These are phyloP conservation scores for Ploettnerulaceae sp. DNA, from an alignment of 2,329 filamentous ascomycete species.

Conservation along the genomic window DNA sequence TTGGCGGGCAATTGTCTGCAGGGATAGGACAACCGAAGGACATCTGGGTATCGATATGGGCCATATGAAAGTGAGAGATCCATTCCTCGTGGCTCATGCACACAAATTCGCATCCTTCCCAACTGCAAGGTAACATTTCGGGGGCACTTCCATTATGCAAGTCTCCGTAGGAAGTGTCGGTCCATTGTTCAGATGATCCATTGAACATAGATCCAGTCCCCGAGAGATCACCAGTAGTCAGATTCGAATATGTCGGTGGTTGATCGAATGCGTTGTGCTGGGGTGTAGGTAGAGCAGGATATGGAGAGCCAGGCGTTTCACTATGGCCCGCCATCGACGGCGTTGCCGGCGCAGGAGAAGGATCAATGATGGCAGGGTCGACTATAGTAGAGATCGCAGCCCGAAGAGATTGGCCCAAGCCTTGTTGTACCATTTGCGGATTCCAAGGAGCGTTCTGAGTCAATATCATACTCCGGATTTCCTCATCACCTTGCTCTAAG, in stretches of 20 bases:
- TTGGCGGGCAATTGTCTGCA: slow-evolving; percentile 21
- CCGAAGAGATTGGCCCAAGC: neutral
- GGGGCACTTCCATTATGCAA: slow-evolving; percentile 1
- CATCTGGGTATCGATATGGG: slow-evolving; percentile 32
- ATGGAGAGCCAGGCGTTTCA: slow-evolving; percentile 16
- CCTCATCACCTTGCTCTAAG: slow-evolving; percentile 3
- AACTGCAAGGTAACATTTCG: slow-evolving; percentile 24
- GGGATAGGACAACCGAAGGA: slow-evolving; percentile 28
- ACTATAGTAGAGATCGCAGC: neutral
- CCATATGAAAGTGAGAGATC: slow-evolving; percentile 27
- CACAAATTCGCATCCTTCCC: slow-evolving; percentile 26
- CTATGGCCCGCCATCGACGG: slow-evolving; percentile 22
- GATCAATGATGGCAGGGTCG: slow-evolving; percentile 4
- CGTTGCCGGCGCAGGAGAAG: slow-evolving; percentile 18
- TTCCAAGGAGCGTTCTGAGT: slow-evolving; percentile 9
- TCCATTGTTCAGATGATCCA: slow-evolving; percentile 9
- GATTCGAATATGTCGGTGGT: slow-evolving; percentile 5
- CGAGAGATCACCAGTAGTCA: slow-evolving; percentile 10
- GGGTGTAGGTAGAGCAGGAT: slow-evolving; percentile 13
- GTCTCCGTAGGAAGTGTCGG: slow-evolving; percentile 1
- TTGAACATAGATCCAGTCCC: slow-evolving; percentile 23
- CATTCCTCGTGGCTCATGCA: slow-evolving; percentile 25
- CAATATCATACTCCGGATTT: slow-evolving; percentile 5
- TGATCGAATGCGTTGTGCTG: slow-evolving; percentile 8
- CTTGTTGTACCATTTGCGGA: neutral